phyloP scores from a whole-genome alignment of 2,329 filamentous ascomycete species.

The Calonectria naviculata region DNA sequence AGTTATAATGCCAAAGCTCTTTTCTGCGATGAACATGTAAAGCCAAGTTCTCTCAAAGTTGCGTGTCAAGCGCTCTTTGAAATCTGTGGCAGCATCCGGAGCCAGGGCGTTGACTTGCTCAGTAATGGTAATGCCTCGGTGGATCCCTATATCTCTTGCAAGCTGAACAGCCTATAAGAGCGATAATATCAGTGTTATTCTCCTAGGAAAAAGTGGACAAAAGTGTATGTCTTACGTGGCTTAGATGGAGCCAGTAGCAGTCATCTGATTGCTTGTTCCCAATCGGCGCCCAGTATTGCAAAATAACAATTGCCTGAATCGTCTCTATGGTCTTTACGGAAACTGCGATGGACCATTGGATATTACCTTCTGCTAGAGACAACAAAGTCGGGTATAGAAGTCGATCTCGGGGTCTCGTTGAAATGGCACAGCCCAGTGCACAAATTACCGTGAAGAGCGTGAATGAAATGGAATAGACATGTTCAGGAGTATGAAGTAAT shows the following conservation, averaged over 20 bases:
- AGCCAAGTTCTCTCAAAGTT: constrained; percentile 29
- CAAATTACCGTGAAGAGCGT: constrained; percentile 40
- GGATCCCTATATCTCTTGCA: constrained; percentile 36
- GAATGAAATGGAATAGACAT: constrained; percentile 37
- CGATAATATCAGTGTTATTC: neutral
- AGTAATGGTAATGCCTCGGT: constrained; percentile 27
- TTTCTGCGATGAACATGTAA: constrained; percentile 25
- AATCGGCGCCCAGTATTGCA: constrained; percentile 39
- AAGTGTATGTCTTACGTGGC: constrained; percentile 26
- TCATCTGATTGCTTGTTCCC: constrained; percentile 33
- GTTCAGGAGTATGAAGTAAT: constrained; percentile 35
- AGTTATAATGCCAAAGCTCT: constrained; percentile 26
- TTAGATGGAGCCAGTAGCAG: constrained; percentile 38
- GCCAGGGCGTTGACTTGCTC: constrained; percentile 30
- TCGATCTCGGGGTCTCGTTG: constrained; percentile 34
- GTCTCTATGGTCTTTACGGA: constrained; percentile 39
- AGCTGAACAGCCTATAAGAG: constrained; percentile 31
- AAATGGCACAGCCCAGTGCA: constrained; percentile 39
- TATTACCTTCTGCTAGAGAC: constrained; percentile 36
- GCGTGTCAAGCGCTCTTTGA: constrained; percentile 15
- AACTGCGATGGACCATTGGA: constrained; percentile 40
- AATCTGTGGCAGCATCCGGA: constrained; percentile 9
- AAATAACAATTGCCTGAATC: constrained; percentile 37
- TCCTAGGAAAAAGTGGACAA: neutral
- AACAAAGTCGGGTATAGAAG: constrained; percentile 34